Conservation (phyloP, 345 rosid species). For the Corchorus capsularis region DNA sequence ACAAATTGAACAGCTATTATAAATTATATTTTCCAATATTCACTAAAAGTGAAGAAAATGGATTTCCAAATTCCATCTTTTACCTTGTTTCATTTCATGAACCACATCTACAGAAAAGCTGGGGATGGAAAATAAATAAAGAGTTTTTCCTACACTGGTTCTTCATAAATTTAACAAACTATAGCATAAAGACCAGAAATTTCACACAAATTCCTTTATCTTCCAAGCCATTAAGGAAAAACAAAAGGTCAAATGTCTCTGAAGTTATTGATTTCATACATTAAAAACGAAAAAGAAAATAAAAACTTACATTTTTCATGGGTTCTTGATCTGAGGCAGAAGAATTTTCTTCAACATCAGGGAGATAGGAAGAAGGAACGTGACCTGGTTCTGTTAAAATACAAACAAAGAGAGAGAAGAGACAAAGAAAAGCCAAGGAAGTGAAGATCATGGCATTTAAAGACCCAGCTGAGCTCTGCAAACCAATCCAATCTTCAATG, state of each 20-base stretch:
- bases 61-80: background rate
- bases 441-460: constrained; percentile 50
- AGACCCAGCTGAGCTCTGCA: constrained; percentile 57
- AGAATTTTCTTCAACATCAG: constrained; percentile 55
- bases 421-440: constrained; percentile 45
- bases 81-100: background rate
- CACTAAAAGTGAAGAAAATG: background rate
- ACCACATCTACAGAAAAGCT: background rate
- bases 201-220: background rate
- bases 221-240: constrained; percentile 19
- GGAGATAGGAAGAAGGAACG: constrained; percentile 54
- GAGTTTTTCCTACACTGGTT: background rate
- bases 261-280: background rate
- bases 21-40: background rate
- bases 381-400: constrained; percentile 62
- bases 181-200: background rate
- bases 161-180: background rate
- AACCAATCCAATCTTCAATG: constrained; percentile 56
- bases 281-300: too few relatives aligned
- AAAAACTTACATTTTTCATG: constrained; percentile 32
- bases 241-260: background rate
- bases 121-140: background rate
- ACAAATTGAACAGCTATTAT: background rate
- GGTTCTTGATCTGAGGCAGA: constrained; percentile 31
- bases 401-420: constrained; percentile 45